Evolutionary conservation across 306 rosid species (phyloP).

Genomic region (Purshia tridentata): DNA sequence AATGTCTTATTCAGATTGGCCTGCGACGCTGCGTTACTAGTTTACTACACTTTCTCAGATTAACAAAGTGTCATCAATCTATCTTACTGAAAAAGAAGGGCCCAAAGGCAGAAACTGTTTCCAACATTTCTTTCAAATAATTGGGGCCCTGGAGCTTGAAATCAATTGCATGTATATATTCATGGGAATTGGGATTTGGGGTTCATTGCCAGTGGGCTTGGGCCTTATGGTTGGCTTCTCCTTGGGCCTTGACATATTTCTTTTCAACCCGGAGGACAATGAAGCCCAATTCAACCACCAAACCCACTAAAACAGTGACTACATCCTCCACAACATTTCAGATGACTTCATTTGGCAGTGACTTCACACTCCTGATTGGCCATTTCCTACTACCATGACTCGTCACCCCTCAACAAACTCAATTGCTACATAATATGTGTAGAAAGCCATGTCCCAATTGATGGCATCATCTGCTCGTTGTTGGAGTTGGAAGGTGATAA

Average conservation of each 20-base stretch:
- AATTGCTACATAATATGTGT: not conserved
- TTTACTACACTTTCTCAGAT: no score
- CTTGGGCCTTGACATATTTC: not conserved
- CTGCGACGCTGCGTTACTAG: no score
- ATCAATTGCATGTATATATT: no score
- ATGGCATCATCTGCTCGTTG: not conserved
- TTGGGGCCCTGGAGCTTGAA: no score
- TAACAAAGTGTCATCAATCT: no score
- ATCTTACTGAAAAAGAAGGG: no score
- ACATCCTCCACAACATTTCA: constrained; percentile 1
- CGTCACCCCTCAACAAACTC: not conserved
- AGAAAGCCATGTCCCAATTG: not conserved
- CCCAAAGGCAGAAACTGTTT: no score
- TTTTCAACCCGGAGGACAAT: not conserved
- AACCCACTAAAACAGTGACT: constrained; percentile 24
- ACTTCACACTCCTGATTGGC: not conserved
- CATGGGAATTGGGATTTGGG: no score
- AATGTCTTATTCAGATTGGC: no score
- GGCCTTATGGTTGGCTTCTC: no score
- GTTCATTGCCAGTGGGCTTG: no score
- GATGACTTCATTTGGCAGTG: not conserved
- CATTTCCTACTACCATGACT: not conserved
- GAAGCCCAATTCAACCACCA: not conserved
- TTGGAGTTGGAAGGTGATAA: constrained; percentile 23
- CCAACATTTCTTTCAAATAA: no score